These are phyloP conservation scores for Chlorella ohadii DNA, from an alignment of 139 green algal genomes.

Conservation along the genomic window DNA sequence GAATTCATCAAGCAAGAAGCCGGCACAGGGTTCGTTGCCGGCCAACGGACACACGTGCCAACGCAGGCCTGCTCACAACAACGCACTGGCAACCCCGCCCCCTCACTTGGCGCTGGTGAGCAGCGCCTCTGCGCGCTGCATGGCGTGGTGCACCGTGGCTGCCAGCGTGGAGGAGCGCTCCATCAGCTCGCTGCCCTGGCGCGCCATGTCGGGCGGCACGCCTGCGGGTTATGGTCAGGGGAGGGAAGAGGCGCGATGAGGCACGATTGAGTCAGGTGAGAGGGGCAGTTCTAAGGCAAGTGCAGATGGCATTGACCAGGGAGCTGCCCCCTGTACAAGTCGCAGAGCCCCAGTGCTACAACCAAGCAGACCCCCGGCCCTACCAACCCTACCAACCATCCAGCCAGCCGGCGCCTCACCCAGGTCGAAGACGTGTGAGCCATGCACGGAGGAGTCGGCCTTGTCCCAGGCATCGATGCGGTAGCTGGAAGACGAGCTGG, in stretches of 20 bases:
- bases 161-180: constrained; percentile 12
- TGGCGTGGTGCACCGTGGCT: constrained; percentile 30
- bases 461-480: background rate
- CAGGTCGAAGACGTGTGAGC: background rate
- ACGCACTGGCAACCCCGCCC: background rate
- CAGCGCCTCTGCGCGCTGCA: constrained; percentile 28
- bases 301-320: too few relatives aligned
- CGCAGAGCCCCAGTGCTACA: too few relatives aligned
- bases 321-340: too few relatives aligned
- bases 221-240: background rate
- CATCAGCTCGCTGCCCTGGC: constrained; percentile 23
- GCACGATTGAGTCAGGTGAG: too few relatives aligned
- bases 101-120: constrained; percentile 36
- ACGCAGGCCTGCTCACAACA: too few relatives aligned
- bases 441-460: background rate
- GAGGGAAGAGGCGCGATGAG: too few relatives aligned
- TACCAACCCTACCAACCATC: too few relatives aligned
- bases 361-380: too few relatives aligned
- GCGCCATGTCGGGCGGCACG: background rate
- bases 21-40: too few relatives aligned
- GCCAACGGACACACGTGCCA: background rate
- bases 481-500: background rate
- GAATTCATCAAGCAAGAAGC: too few relatives aligned
- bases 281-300: too few relatives aligned
- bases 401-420: background rate